phyloP scores from a whole-genome alignment of 164 flowering plant genomes.

The Taxillus chinensis region DNA sequence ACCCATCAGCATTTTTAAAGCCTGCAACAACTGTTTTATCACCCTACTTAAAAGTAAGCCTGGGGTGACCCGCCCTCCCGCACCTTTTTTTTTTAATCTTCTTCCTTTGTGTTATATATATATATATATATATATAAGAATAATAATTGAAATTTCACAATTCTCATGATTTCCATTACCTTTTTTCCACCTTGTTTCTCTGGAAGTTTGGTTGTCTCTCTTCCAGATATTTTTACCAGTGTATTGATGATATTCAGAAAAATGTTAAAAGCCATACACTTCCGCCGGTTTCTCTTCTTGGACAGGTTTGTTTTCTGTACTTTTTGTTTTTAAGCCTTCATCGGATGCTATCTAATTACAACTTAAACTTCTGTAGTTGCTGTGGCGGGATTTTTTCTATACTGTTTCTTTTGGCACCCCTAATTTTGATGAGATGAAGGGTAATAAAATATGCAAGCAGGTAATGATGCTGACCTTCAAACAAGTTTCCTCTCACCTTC shows the following conservation, averaged over 20 bases:
- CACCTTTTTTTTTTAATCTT: background rate
- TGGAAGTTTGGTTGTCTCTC: constrained; percentile 89
- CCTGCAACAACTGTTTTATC: constrained; percentile 94
- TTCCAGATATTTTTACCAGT: constrained; percentile 81
- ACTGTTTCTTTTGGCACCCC: constrained; percentile 82
- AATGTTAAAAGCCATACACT: constrained; percentile 53
- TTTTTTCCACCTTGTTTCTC: constrained; percentile 1
- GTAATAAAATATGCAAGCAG: constrained; percentile 82
- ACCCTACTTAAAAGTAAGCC: constrained; percentile 88
- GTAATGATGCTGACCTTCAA: constrained; percentile 20
- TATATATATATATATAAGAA: no score
- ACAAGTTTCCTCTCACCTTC: no score
- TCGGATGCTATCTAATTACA: constrained; percentile 10
- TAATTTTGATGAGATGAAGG: constrained; percentile 83
- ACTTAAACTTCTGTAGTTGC: constrained; percentile 37
- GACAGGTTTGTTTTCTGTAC: constrained; percentile 53
- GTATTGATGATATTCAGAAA: constrained; percentile 52
- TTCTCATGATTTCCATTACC: background rate
- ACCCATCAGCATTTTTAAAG: constrained; percentile 76
- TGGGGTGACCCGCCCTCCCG: background rate
- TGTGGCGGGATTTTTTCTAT: constrained; percentile 96
- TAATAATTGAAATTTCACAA: background rate
- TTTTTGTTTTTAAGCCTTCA: background rate
- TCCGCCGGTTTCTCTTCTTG: constrained; percentile 92
- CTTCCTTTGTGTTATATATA: no score